phyloP scores from a whole-genome alignment of 2,329 filamentous ascomycete species.

The Xylariaceae sp. region DNA sequence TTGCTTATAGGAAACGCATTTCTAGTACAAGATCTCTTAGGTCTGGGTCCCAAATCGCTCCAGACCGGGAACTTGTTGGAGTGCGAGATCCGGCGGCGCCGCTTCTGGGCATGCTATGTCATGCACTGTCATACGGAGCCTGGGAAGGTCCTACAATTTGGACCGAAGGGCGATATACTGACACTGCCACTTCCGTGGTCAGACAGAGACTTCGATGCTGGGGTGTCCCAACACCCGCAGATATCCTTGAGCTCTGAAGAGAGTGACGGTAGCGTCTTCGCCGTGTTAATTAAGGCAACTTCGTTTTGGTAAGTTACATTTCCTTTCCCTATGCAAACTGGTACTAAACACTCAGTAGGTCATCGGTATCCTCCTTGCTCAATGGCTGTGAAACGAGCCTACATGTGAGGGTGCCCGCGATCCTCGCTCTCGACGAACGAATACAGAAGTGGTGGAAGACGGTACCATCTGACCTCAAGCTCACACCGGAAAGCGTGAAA shows the following conservation, averaged over 20 bases:
- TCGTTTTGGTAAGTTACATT: conserved; percentile 3
- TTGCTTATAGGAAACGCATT: conserved; percentile 9
- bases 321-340: not conserved
- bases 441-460: conserved; percentile 11
- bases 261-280: not conserved
- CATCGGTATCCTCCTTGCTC: conserved; percentile 3
- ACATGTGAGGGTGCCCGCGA: conserved; percentile 5
- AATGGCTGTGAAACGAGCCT: conserved; percentile 1
- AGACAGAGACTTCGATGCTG: conserved; percentile 8
- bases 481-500: not conserved
- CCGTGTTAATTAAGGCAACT: conserved; percentile 4
- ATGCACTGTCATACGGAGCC: conserved; percentile 16
- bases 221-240: not conserved
- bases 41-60: conserved; percentile 7
- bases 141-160: not conserved
- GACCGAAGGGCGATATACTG: not conserved
- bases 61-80: not conserved
- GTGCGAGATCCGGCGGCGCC: conserved; percentile 13
- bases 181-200: conserved; percentile 7
- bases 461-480: not conserved
- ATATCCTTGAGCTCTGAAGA: not conserved
- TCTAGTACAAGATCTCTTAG: conserved; percentile 8
- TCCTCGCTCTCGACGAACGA: conserved; percentile 9
- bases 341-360: not conserved
- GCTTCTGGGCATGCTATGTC: conserved; percentile 12